Evolutionary conservation across 177 flowering plant genomes (phyloP), one percentile per base, ranked within the genome.

Genomic region (Vitis hybrid): DNA sequence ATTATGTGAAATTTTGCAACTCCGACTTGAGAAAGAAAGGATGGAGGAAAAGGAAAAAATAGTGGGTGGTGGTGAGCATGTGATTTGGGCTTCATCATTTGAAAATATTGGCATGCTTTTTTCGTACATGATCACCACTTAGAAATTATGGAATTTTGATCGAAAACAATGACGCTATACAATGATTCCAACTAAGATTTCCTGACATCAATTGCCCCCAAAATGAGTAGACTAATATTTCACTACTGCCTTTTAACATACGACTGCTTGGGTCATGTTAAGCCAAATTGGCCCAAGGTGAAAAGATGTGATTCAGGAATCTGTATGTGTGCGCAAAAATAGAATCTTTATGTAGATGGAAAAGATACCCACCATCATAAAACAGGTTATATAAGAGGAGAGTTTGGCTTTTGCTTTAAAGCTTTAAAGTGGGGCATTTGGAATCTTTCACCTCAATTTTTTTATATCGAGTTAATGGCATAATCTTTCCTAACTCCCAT

Each of bases 401-500:
- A 59, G 58, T 18, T 60, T 46, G 27, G 24, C 69, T 74, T 74
- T 73, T 56, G 61, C 66, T 66, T 17, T 53, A 69, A 14, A 58
- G 58, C 59, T 64, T 69, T 50, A 20, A 64, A 50, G 50, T 41
- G 24, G 63, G 46, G 17, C 11, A 53, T 63, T 63, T 64, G 67
- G 54, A 56, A 57, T 71, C n/a, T 65, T 64, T n/a, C 24, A 13
- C 14, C 49, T 13, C n/a, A 24, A 30, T 10, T 11, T 35, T 55
- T 10, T 55, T 2, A 11, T 30, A 1, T 21, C 1, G 4, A 20
- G 54, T 9, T 35, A 41, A 21, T 68, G 64, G 63, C 63, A 59
- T 70, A 18, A 6, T n/a, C 58, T 54, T 66, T 69, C 54, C 59
- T 61, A 60, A 61, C 61, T 73, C 70, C 18, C 71, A 62, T 64